These are phyloP conservation scores for Phyllosticta ampelicida DNA, from an alignment of 2,329 filamentous ascomycete genomes.

Conservation along the genomic window DNA sequence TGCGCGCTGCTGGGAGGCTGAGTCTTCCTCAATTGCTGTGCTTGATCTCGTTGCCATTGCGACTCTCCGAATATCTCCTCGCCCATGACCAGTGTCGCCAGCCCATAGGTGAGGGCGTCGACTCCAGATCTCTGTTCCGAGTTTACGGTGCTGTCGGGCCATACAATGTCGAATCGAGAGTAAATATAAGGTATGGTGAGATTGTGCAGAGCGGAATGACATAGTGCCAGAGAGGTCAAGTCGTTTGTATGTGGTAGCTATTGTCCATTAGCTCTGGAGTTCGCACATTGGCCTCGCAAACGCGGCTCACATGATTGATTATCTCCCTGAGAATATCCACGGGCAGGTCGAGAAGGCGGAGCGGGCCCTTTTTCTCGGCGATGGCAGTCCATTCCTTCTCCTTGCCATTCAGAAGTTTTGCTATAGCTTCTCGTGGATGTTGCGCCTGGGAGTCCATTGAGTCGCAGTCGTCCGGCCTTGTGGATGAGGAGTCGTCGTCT, in stretches of 20 bases:
- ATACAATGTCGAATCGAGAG: slow-evolving; percentile 77
- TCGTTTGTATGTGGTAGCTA: slow-evolving; percentile 75
- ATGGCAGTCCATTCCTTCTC: slow-evolving; percentile 28
- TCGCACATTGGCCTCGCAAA: not conserved
- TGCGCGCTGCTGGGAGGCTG: slow-evolving; percentile 10
- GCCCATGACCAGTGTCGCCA: slow-evolving; percentile 69
- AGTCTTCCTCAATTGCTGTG: not conserved
- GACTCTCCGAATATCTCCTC: slow-evolving; percentile 48
- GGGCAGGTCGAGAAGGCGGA: slow-evolving; percentile 63
- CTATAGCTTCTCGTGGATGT: slow-evolving; percentile 21
- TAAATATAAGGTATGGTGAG: slow-evolving; percentile 72
- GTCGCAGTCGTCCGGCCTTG: slow-evolving; percentile 2
- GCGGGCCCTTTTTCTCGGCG: slow-evolving; percentile 41
- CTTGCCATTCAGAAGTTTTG: slow-evolving; percentile 40
- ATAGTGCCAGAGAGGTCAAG: slow-evolving; percentile 64
- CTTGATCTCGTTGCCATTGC: slow-evolving; percentile 27
- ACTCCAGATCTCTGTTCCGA: slow-evolving; percentile 60
- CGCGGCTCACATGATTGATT: slow-evolving; percentile 54
- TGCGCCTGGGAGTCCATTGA: slow-evolving; percentile 5
- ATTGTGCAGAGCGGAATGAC: slow-evolving; percentile 65
- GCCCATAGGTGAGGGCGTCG: slow-evolving; percentile 71
- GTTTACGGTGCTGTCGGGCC: slow-evolving; percentile 60
- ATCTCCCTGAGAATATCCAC: slow-evolving; percentile 70
- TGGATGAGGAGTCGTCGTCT: not conserved
- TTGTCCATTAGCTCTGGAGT: slow-evolving; percentile 6